Conservation (phyloP, 192 early-diverging fungal genomes). For the Phycomyces nitens region DNA sequence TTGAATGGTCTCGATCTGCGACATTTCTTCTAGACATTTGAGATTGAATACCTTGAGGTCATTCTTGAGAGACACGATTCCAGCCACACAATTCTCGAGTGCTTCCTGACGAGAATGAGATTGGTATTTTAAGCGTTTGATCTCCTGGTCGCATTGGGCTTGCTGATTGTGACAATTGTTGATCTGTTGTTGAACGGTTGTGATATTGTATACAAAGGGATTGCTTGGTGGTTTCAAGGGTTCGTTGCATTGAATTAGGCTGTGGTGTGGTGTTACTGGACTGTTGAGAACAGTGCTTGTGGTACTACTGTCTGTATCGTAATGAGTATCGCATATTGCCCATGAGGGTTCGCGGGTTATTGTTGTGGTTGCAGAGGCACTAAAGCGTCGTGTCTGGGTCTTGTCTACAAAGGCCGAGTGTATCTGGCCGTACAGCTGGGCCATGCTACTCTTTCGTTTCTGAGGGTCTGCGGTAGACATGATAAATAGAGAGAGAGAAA, state of each 20-base stretch:
- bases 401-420: not conserved
- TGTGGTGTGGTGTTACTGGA: too few relatives aligned
- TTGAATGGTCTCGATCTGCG: constrained; percentile 77
- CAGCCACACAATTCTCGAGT: constrained; percentile 62
- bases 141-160: constrained; percentile 54
- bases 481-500: not conserved
- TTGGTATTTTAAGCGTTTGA: constrained; percentile 44
- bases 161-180: not conserved
- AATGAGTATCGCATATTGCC: too few relatives aligned
- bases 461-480: not conserved
- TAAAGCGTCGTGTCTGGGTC: not conserved
- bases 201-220: not conserved
- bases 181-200: not conserved
- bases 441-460: not conserved
- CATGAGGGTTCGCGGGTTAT: too few relatives aligned
- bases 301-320: too few relatives aligned
- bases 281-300: too few relatives aligned
- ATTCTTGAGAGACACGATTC: constrained; percentile 54
- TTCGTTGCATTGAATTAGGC: too few relatives aligned
- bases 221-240: too few relatives aligned
- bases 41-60: constrained; percentile 65
- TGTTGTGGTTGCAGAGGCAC: too few relatives aligned
- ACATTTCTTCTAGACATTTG: constrained; percentile 75
- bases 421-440: not conserved
- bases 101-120: constrained; percentile 63